phyloP scores from a whole-genome alignment of 805 yeast genomes.

The Starmerella apis region DNA sequence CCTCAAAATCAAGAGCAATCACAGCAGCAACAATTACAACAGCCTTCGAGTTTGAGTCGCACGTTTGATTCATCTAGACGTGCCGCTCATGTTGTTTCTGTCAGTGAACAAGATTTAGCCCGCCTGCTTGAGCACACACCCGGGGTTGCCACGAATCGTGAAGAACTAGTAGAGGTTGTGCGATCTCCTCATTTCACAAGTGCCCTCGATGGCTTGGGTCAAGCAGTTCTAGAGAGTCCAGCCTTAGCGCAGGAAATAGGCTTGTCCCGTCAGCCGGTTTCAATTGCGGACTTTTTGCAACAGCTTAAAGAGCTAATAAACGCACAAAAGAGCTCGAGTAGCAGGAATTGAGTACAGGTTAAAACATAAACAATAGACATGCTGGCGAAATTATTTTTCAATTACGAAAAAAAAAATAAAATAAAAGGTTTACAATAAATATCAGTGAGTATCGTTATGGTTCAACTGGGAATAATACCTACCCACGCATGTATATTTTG shows the following conservation, averaged over 20 bases:
- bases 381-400: too few species aligned
- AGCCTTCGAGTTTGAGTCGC: constrained; percentile 6
- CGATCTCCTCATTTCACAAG: constrained; percentile 42
- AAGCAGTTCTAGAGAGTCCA: constrained; percentile 34
- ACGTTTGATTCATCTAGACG: constrained; percentile 22
- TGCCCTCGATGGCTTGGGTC: constrained; percentile 36
- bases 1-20: not conserved
- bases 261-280: constrained; percentile 6
- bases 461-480: too few species aligned
- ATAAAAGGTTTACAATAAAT: not conserved
- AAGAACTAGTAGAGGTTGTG: constrained; percentile 37
- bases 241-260: constrained; percentile 25
- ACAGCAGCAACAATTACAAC: not conserved
- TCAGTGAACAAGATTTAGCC: constrained; percentile 32
- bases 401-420: too few species aligned
- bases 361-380: too few species aligned
- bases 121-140: constrained; percentile 38
- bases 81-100: constrained; percentile 29
- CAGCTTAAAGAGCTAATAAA: not conserved
- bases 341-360: too few species aligned
- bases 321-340: too few species aligned
- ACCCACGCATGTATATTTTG: constrained; percentile 25
- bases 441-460: not conserved
- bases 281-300: constrained; percentile 11
- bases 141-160: constrained; percentile 31